Evolutionary conservation across 2,329 filamentous ascomycete species (phyloP).

Genomic region (Aspergillus candidus): DNA sequence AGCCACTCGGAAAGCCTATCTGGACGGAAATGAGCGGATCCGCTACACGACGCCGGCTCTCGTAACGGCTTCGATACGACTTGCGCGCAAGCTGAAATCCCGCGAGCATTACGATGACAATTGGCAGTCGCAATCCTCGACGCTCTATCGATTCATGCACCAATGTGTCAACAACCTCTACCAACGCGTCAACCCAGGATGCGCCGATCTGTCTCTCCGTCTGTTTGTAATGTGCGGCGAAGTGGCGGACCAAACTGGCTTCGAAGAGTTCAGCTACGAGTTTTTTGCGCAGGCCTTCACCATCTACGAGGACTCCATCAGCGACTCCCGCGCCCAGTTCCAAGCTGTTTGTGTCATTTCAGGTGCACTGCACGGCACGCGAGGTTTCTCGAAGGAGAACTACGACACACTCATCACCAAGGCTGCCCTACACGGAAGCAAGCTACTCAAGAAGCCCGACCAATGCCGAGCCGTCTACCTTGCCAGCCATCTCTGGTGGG

Average conservation of each 20-base stretch:
- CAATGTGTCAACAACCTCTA: constrained; percentile 81
- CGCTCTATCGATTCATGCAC: constrained; percentile 94
- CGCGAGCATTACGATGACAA: constrained; percentile 81
- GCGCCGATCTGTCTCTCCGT: constrained; percentile 80
- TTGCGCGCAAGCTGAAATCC: constrained; percentile 80
- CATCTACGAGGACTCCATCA: constrained; percentile 93
- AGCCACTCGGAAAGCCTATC: constrained; percentile 76
- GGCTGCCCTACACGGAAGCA: constrained; percentile 92
- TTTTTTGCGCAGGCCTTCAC: constrained; percentile 98
- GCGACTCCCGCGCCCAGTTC: constrained; percentile 93
- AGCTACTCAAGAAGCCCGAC: constrained; percentile 93
- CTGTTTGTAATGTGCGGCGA: constrained; percentile 90
- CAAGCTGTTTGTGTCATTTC: constrained; percentile 95
- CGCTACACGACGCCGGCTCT: constrained; percentile 92
- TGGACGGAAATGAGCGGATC: constrained; percentile 89
- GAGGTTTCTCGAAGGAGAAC: constrained; percentile 92
- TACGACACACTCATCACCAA: constrained; percentile 99
- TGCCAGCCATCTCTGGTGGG: constrained; percentile 97
- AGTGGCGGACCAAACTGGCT: constrained; percentile 81
- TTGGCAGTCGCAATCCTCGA: constrained; percentile 66
- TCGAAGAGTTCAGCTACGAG: constrained; percentile 95
- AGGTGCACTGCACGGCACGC: constrained; percentile 77
- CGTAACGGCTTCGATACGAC: constrained; percentile 81
- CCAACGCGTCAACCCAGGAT: constrained; percentile 71
- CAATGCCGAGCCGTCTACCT: constrained; percentile 96